Evolutionary conservation across 1,139 yeast species (phyloP).

Genomic region (Candida sp.): DNA sequence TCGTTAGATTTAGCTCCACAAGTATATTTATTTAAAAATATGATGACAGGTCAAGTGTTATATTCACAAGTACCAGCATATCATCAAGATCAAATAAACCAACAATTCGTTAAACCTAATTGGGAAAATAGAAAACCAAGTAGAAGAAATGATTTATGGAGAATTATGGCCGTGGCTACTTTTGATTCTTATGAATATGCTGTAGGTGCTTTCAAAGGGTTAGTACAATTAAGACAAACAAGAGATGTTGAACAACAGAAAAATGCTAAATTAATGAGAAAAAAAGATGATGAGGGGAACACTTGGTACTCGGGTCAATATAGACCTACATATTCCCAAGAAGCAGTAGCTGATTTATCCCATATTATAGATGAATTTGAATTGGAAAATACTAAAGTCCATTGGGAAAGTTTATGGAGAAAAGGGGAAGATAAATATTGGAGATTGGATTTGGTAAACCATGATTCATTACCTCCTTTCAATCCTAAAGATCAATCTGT

Average conservation of each 20-base stretch:
- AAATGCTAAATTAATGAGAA: conserved; percentile 67
- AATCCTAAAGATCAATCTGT: conserved; percentile 66
- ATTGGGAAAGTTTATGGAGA: conserved; percentile 88
- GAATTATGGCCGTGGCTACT: conserved; percentile 83
- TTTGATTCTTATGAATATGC: conserved; percentile 65
- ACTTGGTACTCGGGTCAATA: conserved; percentile 85
- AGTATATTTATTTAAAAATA: conserved; percentile 76
- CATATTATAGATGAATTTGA: conserved; percentile 65
- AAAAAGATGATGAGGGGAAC: conserved; percentile 72
- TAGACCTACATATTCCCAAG: conserved; percentile 89
- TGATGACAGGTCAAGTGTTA: conserved; percentile 85
- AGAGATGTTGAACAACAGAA: conserved; percentile 61
- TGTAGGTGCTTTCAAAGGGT: conserved; percentile 68
- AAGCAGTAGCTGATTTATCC: conserved; percentile 84
- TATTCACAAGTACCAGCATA: conserved; percentile 81
- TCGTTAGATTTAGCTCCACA: conserved; percentile 63
- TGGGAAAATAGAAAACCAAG: conserved; percentile 86
- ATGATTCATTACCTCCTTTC: conserved; percentile 54
- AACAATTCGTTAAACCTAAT: conserved; percentile 73
- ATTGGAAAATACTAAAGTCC: conserved; percentile 47
- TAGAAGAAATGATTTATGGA: conserved; percentile 84
- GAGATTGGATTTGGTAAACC: conserved; percentile 55
- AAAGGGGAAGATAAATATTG: conserved; percentile 72
- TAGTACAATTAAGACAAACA: conserved; percentile 68
- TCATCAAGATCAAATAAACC: conserved; percentile 68